phyloP scores from a whole-genome alignment of 108 stramenopile genomes.

The Asterionellopsis glacialis region DNA sequence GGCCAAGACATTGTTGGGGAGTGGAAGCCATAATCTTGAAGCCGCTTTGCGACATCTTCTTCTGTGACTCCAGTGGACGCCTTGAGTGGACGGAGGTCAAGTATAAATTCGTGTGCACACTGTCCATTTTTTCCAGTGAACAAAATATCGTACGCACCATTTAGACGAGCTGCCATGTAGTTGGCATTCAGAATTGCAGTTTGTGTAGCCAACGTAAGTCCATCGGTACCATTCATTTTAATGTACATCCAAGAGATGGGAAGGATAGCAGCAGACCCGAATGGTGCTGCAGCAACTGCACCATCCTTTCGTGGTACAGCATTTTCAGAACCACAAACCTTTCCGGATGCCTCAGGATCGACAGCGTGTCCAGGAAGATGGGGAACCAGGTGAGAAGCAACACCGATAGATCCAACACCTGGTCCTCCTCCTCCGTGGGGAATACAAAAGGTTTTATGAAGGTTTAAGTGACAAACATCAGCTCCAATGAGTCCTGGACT shows the following conservation, averaged over 20 bases:
- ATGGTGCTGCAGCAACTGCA: slow-evolving; percentile 94
- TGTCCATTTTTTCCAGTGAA: slow-evolving; percentile 95
- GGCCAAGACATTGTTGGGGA: slow-evolving; percentile 99
- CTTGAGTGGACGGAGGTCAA: slow-evolving; percentile 95
- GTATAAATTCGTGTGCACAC: slow-evolving; percentile 99
- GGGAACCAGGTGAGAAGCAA: slow-evolving; percentile 92
- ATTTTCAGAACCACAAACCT: slow-evolving; percentile 69
- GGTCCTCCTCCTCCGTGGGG: slow-evolving; percentile 99
- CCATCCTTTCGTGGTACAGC: slow-evolving; percentile 76
- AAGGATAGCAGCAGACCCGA: slow-evolving; percentile 96
- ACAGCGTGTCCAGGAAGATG: slow-evolving; percentile 95
- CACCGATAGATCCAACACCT: slow-evolving; percentile 97
- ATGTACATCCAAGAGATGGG: slow-evolving; percentile 99
- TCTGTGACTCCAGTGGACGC: slow-evolving; percentile 89
- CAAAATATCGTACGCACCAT: slow-evolving; percentile 87
- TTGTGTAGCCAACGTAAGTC: slow-evolving; percentile 85
- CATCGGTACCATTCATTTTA: slow-evolving; percentile 94
- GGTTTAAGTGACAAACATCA: slow-evolving; percentile 98
- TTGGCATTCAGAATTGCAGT: slow-evolving; percentile 98
- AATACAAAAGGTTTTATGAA: slow-evolving; percentile 99
- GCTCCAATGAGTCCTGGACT: slow-evolving; percentile 96
- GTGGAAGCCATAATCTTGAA: slow-evolving; percentile 99
- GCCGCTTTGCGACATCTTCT: slow-evolving; percentile 96
- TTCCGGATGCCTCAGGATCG: slow-evolving; percentile 76
- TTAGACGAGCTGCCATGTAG: slow-evolving; percentile 96